Conservation (phyloP, 352 stramenopile species). For the Phytophthora chlamydospora region DNA sequence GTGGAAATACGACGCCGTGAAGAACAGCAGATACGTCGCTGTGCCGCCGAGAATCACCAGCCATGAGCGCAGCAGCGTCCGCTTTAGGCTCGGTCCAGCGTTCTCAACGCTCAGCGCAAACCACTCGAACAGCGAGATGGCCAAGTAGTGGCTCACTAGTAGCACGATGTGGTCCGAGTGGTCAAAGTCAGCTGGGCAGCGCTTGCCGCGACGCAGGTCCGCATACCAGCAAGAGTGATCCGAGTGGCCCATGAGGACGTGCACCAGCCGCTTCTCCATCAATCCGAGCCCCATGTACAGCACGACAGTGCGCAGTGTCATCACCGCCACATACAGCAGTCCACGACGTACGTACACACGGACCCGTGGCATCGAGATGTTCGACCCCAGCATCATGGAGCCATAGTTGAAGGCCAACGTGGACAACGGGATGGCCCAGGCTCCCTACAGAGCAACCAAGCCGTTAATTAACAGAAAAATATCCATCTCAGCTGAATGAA, state of each 20-base stretch:
- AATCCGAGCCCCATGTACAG: constrained; percentile 68
- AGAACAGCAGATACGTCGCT: constrained; percentile 67
- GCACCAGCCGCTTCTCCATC: constrained; percentile 52
- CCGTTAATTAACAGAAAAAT: neutral
- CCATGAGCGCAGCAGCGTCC: constrained; percentile 51
- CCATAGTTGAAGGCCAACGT: constrained; percentile 74
- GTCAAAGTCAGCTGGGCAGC: constrained; percentile 66
- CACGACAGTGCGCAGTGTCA: constrained; percentile 68
- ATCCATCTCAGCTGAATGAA: neutral
- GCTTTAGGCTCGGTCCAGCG: constrained; percentile 48
- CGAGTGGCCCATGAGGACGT: constrained; percentile 42
- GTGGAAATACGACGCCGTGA: constrained; percentile 77
- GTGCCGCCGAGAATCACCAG: constrained; percentile 43
- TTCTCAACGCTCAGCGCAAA: constrained; percentile 67
- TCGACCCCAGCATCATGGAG: constrained; percentile 61
- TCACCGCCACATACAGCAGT: constrained; percentile 63
- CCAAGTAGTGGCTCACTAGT: constrained; percentile 74
- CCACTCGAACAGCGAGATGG: constrained; percentile 78
- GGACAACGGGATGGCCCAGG: constrained; percentile 68
- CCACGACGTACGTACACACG: constrained; percentile 61
- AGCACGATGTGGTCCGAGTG: constrained; percentile 84
- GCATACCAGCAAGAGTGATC: constrained; percentile 65
- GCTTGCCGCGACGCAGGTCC: constrained; percentile 52
- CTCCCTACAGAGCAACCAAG: constrained; percentile 37
- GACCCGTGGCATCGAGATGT: constrained; percentile 54